These are phyloP conservation scores for Metschnikowia sp. DNA, from an alignment of 805 yeast species.

Conservation along the genomic window DNA sequence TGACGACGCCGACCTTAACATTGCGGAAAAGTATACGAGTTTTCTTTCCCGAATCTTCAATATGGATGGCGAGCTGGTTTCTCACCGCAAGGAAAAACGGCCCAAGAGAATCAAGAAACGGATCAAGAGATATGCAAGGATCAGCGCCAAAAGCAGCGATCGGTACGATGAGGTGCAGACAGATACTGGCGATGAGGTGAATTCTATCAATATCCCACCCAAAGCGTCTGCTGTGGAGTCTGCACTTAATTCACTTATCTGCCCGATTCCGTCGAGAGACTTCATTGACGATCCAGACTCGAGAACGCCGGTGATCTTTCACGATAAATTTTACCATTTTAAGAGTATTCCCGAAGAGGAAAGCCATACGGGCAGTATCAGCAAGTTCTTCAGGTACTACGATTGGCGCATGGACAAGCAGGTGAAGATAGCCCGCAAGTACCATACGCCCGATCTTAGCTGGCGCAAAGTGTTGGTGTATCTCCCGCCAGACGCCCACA, in stretches of 20 bases:
- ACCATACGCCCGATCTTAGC: constrained; percentile 32
- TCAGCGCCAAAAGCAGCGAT: constrained; percentile 21
- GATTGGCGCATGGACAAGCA: constrained; percentile 39
- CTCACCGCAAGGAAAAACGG: constrained; percentile 2
- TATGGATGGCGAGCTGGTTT: constrained; percentile 8
- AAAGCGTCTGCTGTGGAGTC: constrained; percentile 42
- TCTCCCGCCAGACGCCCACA: constrained; percentile 46
- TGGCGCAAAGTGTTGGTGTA: constrained; percentile 46
- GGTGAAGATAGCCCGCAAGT: constrained; percentile 39
- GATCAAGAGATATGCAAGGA: constrained; percentile 15
- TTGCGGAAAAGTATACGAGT: constrained; percentile 12
- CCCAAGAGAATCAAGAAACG: constrained; percentile 10
- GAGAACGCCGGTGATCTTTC: constrained; percentile 39
- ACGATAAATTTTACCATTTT: constrained; percentile 39
- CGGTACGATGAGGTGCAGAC: not conserved
- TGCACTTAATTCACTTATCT: constrained; percentile 36
- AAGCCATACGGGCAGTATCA: constrained; percentile 6
- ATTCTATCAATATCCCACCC: constrained; percentile 41
- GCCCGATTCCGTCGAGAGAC: constrained; percentile 37
- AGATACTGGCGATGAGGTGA: constrained; percentile 4
- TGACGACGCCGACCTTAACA: constrained; percentile 17
- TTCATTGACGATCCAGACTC: constrained; percentile 32
- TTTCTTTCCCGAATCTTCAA: constrained; percentile 14
- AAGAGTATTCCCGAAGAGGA: constrained; percentile 28
- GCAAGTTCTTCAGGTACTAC: constrained; percentile 25